phyloP scores from a whole-genome alignment of 345 rosid genomes.

The Gossypium bickii region DNA sequence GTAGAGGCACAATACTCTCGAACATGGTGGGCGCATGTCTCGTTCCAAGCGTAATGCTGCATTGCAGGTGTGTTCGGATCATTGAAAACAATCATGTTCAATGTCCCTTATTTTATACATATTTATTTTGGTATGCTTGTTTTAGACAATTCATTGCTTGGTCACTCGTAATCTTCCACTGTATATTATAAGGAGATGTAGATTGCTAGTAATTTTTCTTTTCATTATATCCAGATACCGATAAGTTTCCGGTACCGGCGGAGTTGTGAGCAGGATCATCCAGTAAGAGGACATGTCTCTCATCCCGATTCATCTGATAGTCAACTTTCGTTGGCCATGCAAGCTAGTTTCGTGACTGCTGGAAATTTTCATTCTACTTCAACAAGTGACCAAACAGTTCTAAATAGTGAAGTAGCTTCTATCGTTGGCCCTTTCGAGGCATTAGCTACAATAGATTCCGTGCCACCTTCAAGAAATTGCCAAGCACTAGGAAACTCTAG shows the following conservation, averaged over 20 bases:
- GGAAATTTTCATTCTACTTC: constrained; percentile 27
- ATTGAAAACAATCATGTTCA: background rate
- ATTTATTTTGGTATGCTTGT: background rate
- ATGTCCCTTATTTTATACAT: background rate
- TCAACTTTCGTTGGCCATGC: constrained; percentile 43
- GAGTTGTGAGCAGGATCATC: constrained; percentile 44
- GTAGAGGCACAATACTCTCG: constrained; percentile 60
- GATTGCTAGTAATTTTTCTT: background rate
- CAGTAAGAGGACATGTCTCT: constrained; percentile 42
- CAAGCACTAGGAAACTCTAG: constrained; percentile 46
- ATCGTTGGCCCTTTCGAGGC: constrained; percentile 43
- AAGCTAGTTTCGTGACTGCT: constrained; percentile 44
- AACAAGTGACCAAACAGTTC: constrained; percentile 22
- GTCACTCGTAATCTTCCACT: background rate
- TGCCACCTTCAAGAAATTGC: constrained; percentile 43
- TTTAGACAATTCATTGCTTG: background rate
- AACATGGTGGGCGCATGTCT: constrained; percentile 71
- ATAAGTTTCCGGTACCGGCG: constrained; percentile 56
- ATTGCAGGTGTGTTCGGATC: constrained; percentile 44
- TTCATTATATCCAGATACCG: constrained; percentile 40
- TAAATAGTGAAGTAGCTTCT: constrained; percentile 34
- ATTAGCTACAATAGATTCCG: constrained; percentile 39
- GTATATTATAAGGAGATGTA: background rate
- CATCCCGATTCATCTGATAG: constrained; percentile 38
- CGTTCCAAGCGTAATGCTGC: constrained; percentile 67